Conservation (phyloP, 1,284 basidiomycete species). For the Sporisorium reilianum region DNA sequence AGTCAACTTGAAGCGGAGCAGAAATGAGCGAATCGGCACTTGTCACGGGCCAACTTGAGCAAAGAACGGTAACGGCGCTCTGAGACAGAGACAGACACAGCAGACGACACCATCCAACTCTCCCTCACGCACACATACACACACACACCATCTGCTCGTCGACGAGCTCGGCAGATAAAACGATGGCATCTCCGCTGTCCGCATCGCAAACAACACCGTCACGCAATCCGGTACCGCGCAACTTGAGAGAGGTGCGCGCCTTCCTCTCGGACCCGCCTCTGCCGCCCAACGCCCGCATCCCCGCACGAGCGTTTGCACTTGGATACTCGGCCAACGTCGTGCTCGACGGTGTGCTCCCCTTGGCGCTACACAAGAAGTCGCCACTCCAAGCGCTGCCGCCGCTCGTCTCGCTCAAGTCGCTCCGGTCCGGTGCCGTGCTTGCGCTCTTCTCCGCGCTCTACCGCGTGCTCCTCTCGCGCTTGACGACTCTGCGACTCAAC, state of each 20-base stretch:
- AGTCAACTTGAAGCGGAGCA: not conserved
- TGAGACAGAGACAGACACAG: not conserved
- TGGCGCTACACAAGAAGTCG: conserved; percentile 47
- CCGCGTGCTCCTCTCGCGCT: conserved; percentile 32
- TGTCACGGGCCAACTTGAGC: conserved; percentile 15
- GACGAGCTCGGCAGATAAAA: not conserved
- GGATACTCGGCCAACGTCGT: conserved; percentile 48
- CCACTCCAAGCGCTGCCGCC: conserved; percentile 29
- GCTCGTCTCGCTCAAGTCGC: conserved; percentile 38
- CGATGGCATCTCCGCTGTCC: conserved; percentile 44
- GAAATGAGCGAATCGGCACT: no score
- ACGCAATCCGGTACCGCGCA: conserved; percentile 12
- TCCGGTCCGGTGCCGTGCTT: conserved; percentile 37
- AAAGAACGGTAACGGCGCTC: no score
- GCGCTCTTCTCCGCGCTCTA: conserved; percentile 56
- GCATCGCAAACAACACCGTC: conserved; percentile 40
- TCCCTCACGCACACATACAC: not conserved
- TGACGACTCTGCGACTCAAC: conserved; percentile 34
- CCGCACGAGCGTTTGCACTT: conserved; percentile 35
- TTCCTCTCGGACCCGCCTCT: conserved; percentile 37
- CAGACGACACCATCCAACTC: conserved; percentile 4
- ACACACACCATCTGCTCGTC: not conserved
- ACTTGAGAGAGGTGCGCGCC: conserved; percentile 13
- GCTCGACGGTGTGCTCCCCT: conserved; percentile 47
- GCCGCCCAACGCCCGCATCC: conserved; percentile 31